Percentiles rank a stretch among this genome's conserved stretches.
Evolutionary conservation across 1,284 basidiomycete genomes (phyloP).

Genomic region (Albatrellus sp.): DNA sequence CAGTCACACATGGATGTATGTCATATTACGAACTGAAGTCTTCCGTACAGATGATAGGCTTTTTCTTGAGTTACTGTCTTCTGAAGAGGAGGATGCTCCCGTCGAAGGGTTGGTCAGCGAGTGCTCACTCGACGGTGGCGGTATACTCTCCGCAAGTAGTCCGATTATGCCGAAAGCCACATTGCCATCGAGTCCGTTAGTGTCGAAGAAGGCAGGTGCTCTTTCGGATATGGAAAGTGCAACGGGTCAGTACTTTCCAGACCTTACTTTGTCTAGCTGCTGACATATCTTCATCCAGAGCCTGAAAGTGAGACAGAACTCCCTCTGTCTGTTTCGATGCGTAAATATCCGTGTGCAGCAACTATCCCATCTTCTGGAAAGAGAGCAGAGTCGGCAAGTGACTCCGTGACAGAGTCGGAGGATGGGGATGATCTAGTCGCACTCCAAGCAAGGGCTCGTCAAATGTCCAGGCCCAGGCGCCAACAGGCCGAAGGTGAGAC

Average conservation of each 20-base stretch:
- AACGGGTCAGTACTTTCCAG: constrained; percentile 8
- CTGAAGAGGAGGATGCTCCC: constrained; percentile 6
- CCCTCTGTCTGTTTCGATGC: not conserved
- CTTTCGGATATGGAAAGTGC: constrained; percentile 4
- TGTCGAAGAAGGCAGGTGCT: not conserved
- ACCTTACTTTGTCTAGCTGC: not conserved
- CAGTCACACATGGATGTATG: constrained; percentile 5
- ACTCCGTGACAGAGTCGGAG: constrained; percentile 25
- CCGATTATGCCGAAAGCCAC: constrained; percentile 3
- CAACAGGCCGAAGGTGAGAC: not conserved
- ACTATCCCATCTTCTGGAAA: no score
- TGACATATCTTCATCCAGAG: constrained; percentile 5
- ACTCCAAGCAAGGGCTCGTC: not conserved
- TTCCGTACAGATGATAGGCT: constrained; percentile 9
- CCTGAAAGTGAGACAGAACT: constrained; percentile 8
- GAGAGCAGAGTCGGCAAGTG: constrained; percentile 9
- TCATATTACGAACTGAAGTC: constrained; percentile 5
- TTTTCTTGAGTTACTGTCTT: constrained; percentile 5
- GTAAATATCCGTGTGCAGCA: not conserved
- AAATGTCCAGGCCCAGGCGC: not conserved
- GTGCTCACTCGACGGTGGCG: constrained; percentile 2
- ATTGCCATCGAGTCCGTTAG: not conserved
- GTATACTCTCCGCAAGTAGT: constrained; percentile 2
- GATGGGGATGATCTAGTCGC: constrained; percentile 4
- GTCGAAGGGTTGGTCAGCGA: constrained; percentile 2